Conservation (phyloP, 768 basidiomycete species). For the Melanogaster broomeanus region DNA sequence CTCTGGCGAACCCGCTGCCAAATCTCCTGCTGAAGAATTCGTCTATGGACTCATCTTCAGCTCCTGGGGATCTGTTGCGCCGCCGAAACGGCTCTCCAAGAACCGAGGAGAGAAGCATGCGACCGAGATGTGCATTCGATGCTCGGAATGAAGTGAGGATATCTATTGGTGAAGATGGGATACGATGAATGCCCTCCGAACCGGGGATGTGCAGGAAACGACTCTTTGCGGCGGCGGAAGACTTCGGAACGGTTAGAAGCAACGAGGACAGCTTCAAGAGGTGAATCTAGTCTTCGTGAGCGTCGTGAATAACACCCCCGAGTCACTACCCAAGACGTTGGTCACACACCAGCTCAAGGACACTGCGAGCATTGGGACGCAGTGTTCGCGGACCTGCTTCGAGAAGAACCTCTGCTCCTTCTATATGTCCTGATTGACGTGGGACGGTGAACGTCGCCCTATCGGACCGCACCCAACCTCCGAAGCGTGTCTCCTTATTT, state of each 20-base stretch:
- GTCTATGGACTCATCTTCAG: slow-evolving; percentile 79
- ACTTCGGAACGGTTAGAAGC: slow-evolving; percentile 66
- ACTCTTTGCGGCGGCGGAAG: slow-evolving; percentile 72
- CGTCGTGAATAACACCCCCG: slow-evolving; percentile 10
- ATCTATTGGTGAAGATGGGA: slow-evolving; percentile 45
- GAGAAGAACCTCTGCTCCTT: slow-evolving; percentile 52
- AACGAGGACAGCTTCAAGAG: slow-evolving; percentile 62
- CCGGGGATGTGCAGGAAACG: slow-evolving; percentile 70
- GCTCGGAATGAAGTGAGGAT: slow-evolving; percentile 36
- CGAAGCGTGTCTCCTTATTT: slow-evolving; percentile 63
- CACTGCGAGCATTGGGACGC: slow-evolving; percentile 68
- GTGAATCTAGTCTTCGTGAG: slow-evolving; percentile 58
- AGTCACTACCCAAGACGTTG: neutral
- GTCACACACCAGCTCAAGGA: slow-evolving; percentile 72
- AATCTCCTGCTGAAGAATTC: slow-evolving; percentile 75
- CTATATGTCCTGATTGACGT: slow-evolving; percentile 18
- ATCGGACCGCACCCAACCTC: slow-evolving; percentile 85
- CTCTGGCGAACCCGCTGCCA: slow-evolving; percentile 68
- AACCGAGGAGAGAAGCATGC: slow-evolving; percentile 53
- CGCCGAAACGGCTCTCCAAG: slow-evolving; percentile 59
- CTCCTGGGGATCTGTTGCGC: slow-evolving; percentile 39
- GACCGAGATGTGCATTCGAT: slow-evolving; percentile 36
- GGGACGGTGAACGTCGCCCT: slow-evolving; percentile 44
- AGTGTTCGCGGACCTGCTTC: slow-evolving; percentile 90
- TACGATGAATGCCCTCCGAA: slow-evolving; percentile 49